A percentile compares a stretch with the other conserved stretches of the same genome.
These are phyloP conservation scores for Chrysochromulina parva DNA, from an alignment of 78 protist genomes.

Conservation along the genomic window DNA sequence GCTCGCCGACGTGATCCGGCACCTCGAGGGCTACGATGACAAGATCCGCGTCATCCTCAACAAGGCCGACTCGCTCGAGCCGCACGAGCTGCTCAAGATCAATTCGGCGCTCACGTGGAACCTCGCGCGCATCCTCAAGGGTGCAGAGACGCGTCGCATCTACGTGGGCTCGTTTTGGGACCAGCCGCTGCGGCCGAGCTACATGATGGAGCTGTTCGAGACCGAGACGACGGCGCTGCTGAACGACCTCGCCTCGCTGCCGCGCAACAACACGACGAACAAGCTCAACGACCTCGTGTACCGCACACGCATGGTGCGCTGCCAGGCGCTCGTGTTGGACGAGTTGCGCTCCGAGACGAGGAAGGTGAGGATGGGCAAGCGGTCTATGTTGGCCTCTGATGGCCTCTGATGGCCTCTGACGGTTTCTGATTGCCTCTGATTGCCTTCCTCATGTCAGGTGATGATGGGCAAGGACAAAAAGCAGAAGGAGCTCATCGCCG, in stretches of 20 bases:
- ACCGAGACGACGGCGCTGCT: conserved; percentile 47
- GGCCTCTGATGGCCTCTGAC: too few relatives aligned
- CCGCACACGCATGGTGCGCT: conserved; percentile 68
- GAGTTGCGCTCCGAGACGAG: conserved; percentile 72
- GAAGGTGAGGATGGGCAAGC: neutral
- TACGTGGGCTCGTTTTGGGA: conserved; percentile 86
- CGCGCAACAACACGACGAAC: conserved; percentile 48
- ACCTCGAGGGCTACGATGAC: conserved; percentile 72
- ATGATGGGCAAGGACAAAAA: conserved; percentile 71
- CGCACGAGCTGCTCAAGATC: conserved; percentile 82
- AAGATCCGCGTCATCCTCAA: conserved; percentile 80
- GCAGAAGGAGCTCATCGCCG: conserved; percentile 64
- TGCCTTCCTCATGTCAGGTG: too few relatives aligned
- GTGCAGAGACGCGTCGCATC: conserved; percentile 83
- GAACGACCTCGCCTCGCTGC: conserved; percentile 61
- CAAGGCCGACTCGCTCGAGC: conserved; percentile 76
- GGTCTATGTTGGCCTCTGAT: too few relatives aligned
- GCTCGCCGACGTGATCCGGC: conserved; percentile 62
- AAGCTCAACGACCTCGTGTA: conserved; percentile 77
- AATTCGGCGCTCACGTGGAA: conserved; percentile 87
- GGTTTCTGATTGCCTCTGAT: too few relatives aligned
- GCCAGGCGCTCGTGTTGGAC: conserved; percentile 66
- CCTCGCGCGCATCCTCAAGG: conserved; percentile 61
- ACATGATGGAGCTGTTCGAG: conserved; percentile 58
- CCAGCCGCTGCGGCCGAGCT: conserved; percentile 55